Conservation (phyloP, 139 green algal genomes). For the Edaphochlamys debaryana region DNA sequence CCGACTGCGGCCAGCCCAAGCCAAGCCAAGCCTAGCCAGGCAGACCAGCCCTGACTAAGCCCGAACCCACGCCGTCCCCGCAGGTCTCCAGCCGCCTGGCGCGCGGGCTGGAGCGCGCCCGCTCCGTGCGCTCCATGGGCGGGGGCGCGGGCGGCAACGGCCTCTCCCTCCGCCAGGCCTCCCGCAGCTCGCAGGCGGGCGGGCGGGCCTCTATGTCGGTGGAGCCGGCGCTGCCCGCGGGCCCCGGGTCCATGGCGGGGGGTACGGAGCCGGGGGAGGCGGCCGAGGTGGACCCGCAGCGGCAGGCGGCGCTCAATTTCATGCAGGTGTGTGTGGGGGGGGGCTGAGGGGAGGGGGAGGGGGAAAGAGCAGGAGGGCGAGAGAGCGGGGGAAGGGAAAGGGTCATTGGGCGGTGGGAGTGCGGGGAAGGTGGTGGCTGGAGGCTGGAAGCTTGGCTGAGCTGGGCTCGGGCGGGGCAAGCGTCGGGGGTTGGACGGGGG, state of each 20-base stretch:
- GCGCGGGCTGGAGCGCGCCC: constrained; percentile 16
- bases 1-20: no score
- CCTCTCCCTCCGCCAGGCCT: neutral
- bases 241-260: neutral
- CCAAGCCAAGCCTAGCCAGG: no score
- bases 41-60: no score
- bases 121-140: neutral
- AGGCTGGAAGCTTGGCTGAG: no score
- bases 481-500: no score
- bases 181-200: constrained; percentile 20
- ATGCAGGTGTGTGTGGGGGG: constrained; percentile 17
- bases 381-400: neutral
- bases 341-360: neutral
- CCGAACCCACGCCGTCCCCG: no score
- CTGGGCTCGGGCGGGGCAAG: no score
- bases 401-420: no score
- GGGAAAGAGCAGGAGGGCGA: no score
- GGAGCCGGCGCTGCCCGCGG: neutral
- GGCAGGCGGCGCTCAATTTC: constrained; percentile 36
- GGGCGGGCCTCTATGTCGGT: neutral
- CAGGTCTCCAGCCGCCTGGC: constrained; percentile 31
- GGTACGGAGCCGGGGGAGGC: neutral
- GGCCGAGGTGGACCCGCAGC: constrained; percentile 22
- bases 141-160: neutral
- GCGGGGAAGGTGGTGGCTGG: no score